Evolutionary conservation across 2,329 filamentous ascomycete species (phyloP).

Genomic region (Allantophomopsis lycopodina): DNA sequence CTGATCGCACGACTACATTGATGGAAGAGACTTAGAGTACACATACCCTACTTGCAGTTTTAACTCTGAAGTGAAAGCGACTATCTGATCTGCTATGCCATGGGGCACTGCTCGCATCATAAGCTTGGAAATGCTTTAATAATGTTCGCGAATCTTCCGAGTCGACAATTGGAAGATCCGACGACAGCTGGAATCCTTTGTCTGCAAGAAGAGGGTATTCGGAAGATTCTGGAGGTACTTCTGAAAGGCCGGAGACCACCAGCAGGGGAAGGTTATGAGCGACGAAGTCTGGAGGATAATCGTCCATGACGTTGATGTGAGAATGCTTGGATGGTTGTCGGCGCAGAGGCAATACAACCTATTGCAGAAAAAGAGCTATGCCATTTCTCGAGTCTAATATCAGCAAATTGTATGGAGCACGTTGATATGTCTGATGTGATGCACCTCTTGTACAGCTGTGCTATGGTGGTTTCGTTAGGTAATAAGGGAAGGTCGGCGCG

Average conservation of each 20-base stretch:
- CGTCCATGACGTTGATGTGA: constrained; percentile 46
- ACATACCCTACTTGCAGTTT: constrained; percentile 67
- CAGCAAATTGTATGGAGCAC: too few species aligned
- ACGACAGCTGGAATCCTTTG: constrained; percentile 44
- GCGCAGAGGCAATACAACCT: too few species aligned
- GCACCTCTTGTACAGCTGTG: too few species aligned
- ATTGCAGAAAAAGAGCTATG: too few species aligned
- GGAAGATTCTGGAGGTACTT: constrained; percentile 28
- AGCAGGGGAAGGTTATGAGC: constrained; percentile 79
- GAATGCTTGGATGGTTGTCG: too few species aligned
- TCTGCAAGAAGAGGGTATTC: constrained; percentile 24
- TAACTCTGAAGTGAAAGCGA: constrained; percentile 50
- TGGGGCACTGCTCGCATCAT: constrained; percentile 49
- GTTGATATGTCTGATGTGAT: too few species aligned
- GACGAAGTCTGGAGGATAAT: constrained; percentile 66
- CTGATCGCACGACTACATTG: neutral
- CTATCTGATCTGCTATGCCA: constrained; percentile 48
- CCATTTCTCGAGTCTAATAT: too few species aligned
- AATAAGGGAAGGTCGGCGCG: too few species aligned
- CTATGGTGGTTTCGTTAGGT: too few species aligned
- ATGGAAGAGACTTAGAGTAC: neutral
- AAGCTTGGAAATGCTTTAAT: constrained; percentile 48
- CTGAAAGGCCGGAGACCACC: constrained; percentile 53
- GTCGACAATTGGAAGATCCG: constrained; percentile 55
- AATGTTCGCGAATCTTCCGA: constrained; percentile 51